Evolutionary conservation across 2,329 filamentous ascomycete species (phyloP).

Genomic region (Biscogniauxia marginata): DNA sequence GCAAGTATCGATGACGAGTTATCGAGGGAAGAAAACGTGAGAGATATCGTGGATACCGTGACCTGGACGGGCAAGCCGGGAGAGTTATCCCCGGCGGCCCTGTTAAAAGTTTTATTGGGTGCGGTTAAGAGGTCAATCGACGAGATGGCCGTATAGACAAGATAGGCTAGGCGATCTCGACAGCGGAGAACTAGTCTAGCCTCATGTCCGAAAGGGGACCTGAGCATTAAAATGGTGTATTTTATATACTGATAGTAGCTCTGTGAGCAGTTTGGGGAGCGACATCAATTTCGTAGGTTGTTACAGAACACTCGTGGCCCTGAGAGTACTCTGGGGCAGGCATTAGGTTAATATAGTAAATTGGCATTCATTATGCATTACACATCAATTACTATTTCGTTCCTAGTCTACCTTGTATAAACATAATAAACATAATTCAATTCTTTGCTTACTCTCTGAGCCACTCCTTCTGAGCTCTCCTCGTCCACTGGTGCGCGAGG

Average conservation of each 20-base stretch:
- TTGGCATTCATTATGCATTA: not conserved
- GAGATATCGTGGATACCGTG: constrained; percentile 75
- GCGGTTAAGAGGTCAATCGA: constrained; percentile 42
- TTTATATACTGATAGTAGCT: not conserved
- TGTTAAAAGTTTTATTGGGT: constrained; percentile 66
- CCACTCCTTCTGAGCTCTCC: constrained; percentile 13
- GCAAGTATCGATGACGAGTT: constrained; percentile 64
- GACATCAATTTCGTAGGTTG: too few relatives aligned
- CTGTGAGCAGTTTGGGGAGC: not conserved
- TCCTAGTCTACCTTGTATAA: too few relatives aligned
- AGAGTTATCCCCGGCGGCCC: constrained; percentile 56
- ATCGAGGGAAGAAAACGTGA: constrained; percentile 44
- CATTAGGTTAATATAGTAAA: too few relatives aligned
- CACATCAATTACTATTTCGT: not conserved
- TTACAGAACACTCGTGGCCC: too few relatives aligned
- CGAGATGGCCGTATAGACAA: constrained; percentile 12
- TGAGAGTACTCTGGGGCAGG: too few relatives aligned
- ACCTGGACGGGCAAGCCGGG: constrained; percentile 47
- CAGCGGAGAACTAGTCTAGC: not conserved
- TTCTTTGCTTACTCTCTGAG: not conserved
- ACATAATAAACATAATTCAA: too few relatives aligned
- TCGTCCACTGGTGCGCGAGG: constrained; percentile 30
- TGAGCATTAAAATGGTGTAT: not conserved
- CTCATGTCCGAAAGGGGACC: not conserved
- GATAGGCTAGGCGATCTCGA: too few relatives aligned